phyloP scores from a whole-genome alignment of 371 early-diverging fungal genomes.

The Saksenaea vasiformis region DNA sequence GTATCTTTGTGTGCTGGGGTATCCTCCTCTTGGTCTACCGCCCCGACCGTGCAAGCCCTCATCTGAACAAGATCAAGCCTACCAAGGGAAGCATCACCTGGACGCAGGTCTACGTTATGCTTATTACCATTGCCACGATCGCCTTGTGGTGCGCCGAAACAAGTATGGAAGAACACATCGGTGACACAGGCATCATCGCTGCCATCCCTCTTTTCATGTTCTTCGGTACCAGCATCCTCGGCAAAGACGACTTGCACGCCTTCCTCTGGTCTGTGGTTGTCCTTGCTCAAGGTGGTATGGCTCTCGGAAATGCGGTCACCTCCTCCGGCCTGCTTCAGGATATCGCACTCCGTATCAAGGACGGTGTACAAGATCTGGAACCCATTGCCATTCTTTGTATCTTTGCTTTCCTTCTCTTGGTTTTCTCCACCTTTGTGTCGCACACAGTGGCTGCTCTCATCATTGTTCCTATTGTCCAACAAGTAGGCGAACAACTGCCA shows the following conservation, averaged over 20 bases:
- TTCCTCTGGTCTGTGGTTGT: conserved; percentile 94
- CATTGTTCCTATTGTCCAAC: conserved; percentile 78
- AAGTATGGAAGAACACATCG: conserved; percentile 66
- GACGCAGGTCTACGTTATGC: conserved; percentile 59
- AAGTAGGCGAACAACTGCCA: conserved; percentile 71
- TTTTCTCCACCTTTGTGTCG: conserved; percentile 91
- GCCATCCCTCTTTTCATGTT: conserved; percentile 86
- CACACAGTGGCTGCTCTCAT: conserved; percentile 94
- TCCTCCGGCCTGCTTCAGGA: conserved; percentile 79
- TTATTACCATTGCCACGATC: conserved; percentile 67
- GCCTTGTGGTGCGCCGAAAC: conserved; percentile 86
- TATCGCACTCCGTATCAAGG: conserved; percentile 74
- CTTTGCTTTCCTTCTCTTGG: conserved; percentile 69
- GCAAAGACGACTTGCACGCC: conserved; percentile 94
- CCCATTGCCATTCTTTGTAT: conserved; percentile 67
- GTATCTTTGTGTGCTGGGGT: conserved; percentile 79
- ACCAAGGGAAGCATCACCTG: conserved; percentile 49
- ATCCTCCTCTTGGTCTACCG: conserved; percentile 68
- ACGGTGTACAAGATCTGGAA: conserved; percentile 60
- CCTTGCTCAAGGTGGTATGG: conserved; percentile 93
- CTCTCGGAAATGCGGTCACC: conserved; percentile 91
- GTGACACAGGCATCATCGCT: conserved; percentile 92
- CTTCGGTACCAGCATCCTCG: conserved; percentile 86
- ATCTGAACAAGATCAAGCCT: conserved; percentile 49
- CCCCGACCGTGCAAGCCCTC: conserved; percentile 54